Base-by-base conservation (phyloP, 257 asterid genomes). In the Voacanga thouarsii region DNA sequence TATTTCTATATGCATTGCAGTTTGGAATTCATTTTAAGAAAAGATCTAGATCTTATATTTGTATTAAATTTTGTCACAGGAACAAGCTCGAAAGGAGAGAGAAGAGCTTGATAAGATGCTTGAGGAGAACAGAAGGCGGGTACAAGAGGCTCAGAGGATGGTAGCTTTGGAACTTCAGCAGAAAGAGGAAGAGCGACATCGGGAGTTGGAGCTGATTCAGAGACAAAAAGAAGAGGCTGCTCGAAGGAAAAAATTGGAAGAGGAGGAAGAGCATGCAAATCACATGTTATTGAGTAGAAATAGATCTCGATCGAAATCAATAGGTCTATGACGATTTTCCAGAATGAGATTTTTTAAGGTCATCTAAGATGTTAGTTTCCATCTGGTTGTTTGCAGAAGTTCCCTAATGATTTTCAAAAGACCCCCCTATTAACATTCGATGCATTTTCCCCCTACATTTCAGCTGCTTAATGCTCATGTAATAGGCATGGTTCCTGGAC, bases 21-120 rank as follows among this genome's bases (percentile, higher is more conserved):
- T 57, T 57, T 24, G 1, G 61, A 55, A 55, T 55, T 55, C 61
- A 55, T 55, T 55, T 55, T 55, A 21, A 19, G 61, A 6, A 21
- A 55, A 16, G 8, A 4, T 60, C 1, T 1, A 33, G 2, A 33
- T 33, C 0, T 26, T n/a, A 24, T n/a, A 23, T 23, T 60, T 60
- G 30, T 26, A 60, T 2, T 57, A 56, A 39, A 28, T 67, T 56
- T 78, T 28, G 67, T 21, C 21, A 59, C 85, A 92, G 98, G 97
- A 92, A 87, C 90, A 92, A 82, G 97, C 96, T 83, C 88, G 97
- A 64, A 91, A 82, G 80, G 98, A 94, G 87, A 92, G 97, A 82
- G 97, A 94, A 75, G 97, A 92, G 83, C 92, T 94, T 44, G 98
- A 94, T 76, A 94, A 91, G 85, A 91, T 94, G 97, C 94, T 94